Conservation (phyloP, 345 rosid genomes). For the Eucalyptus regnans region DNA sequence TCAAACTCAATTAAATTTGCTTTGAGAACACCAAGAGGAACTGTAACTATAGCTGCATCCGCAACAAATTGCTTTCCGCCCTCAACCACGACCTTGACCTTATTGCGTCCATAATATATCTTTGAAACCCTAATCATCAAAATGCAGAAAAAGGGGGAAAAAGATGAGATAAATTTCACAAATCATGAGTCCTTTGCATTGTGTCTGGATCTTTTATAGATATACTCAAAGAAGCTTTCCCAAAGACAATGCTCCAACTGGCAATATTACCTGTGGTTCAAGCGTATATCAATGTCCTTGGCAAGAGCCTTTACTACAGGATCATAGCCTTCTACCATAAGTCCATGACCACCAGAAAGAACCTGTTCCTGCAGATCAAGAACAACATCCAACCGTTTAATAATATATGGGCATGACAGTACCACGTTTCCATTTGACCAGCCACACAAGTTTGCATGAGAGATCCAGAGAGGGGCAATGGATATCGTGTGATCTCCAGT, state of each 20-base stretch:
- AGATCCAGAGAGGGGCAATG: background rate
- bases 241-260: background rate
- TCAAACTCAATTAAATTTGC: slow-evolving; percentile 71
- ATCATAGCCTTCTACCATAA: slow-evolving; percentile 85
- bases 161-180: background rate
- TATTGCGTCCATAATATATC: slow-evolving; percentile 31
- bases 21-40: slow-evolving; percentile 76
- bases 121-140: slow-evolving; percentile 41
- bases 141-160: background rate
- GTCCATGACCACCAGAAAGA: slow-evolving; percentile 90
- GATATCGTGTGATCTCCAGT: background rate
- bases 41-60: slow-evolving; percentile 68
- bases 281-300: slow-evolving; percentile 54
- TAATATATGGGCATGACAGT: background rate
- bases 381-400: background rate
- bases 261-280: slow-evolving; percentile 48
- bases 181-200: background rate
- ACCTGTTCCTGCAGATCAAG: slow-evolving; percentile 58
- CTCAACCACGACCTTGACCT: slow-evolving; percentile 51
- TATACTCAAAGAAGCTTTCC: background rate
- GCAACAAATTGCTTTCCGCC: slow-evolving; percentile 49
- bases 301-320: slow-evolving; percentile 79
- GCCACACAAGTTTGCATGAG: background rate
- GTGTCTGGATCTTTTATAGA: background rate
- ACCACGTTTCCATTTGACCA: background rate